A percentile compares a stretch with the other conserved stretches of the same genome.
phyloP scores from a whole-genome alignment of 352 stramenopile genomes.

The Globisporangium iwayamae region DNA sequence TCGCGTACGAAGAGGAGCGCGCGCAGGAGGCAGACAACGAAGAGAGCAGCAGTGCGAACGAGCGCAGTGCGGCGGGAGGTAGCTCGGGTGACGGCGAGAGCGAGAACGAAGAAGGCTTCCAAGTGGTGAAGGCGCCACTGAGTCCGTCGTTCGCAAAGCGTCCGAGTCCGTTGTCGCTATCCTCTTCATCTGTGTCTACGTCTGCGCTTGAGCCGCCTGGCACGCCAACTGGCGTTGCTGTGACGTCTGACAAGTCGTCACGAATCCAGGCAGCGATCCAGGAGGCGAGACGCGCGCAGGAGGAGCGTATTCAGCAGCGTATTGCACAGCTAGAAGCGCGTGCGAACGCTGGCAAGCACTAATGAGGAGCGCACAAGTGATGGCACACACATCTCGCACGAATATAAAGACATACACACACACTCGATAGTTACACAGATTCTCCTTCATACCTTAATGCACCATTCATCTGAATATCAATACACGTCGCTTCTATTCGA shows the following conservation, averaged over 20 bases:
- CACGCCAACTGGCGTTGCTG: slow-evolving; percentile 29
- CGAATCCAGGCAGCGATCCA: slow-evolving; percentile 52
- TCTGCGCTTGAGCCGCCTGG: slow-evolving; percentile 20
- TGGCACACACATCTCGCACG: not conserved
- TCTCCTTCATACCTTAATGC: not conserved
- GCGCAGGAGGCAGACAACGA: slow-evolving; percentile 28
- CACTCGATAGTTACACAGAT: not conserved
- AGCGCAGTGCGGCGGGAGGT: slow-evolving; percentile 13
- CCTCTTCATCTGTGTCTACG: slow-evolving; percentile 10
- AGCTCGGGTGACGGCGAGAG: slow-evolving; percentile 21
- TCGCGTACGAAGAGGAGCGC: slow-evolving; percentile 24
- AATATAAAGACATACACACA: slow-evolving; percentile 4
- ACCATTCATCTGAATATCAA: not conserved
- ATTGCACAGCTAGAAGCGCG: slow-evolving; percentile 49
- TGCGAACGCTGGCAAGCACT: slow-evolving; percentile 9
- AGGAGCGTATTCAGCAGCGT: slow-evolving; percentile 52
- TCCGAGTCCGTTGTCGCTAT: slow-evolving; percentile 5
- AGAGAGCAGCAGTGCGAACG: slow-evolving; percentile 20
- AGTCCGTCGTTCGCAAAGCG: slow-evolving; percentile 15
- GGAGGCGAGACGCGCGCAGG: slow-evolving; percentile 42
- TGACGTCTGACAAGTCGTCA: slow-evolving; percentile 35
- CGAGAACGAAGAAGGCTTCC: slow-evolving; percentile 37
- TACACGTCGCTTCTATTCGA: not conserved
- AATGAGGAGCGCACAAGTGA: not conserved
- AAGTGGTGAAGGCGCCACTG: slow-evolving; percentile 31